Percentiles rank a stretch among this genome's conserved stretches.
phyloP scores from a whole-genome alignment of 2,329 filamentous ascomycete species.

The Penicillium sp. region DNA sequence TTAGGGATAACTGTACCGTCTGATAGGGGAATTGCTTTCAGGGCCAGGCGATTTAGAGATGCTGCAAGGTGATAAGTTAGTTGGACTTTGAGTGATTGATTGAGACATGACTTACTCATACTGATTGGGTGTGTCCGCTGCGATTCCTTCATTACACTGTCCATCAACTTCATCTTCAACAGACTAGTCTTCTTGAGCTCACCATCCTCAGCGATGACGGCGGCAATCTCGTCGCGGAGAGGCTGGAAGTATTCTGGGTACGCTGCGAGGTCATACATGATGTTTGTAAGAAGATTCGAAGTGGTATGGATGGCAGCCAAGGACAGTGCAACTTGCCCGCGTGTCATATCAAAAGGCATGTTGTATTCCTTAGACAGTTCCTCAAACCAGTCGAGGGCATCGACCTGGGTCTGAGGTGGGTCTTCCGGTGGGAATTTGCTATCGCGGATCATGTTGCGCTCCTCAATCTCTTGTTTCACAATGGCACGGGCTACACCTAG shows the following conservation, averaged over 20 bases:
- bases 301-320: constrained; percentile 37
- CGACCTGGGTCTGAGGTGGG: constrained; percentile 14
- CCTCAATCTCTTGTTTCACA: constrained; percentile 27
- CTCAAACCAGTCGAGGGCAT: constrained; percentile 32
- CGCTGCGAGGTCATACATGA: constrained; percentile 55
- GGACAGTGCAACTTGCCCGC: constrained; percentile 28
- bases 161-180: constrained; percentile 35
- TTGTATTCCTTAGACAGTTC: constrained; percentile 14
- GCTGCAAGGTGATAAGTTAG: constrained; percentile 10
- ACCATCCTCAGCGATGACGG: constrained; percentile 44
- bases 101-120: constrained; percentile 22
- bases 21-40: constrained; percentile 25
- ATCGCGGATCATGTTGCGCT: constrained; percentile 19
- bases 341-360: constrained; percentile 14
- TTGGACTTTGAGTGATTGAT: not conserved
- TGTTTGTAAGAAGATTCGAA: constrained; percentile 43
- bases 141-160: constrained; percentile 38
- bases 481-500: constrained; percentile 40
- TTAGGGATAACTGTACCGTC: constrained; percentile 33
- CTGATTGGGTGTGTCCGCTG: constrained; percentile 30
- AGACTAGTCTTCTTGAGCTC: constrained; percentile 35
- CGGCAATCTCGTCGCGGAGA: constrained; percentile 53
- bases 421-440: constrained; percentile 19
- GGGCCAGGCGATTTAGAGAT: constrained; percentile 27
- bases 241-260: constrained; percentile 53